Conservation (phyloP, 108 stramenopile species). For the Nitzschia palea region DNA sequence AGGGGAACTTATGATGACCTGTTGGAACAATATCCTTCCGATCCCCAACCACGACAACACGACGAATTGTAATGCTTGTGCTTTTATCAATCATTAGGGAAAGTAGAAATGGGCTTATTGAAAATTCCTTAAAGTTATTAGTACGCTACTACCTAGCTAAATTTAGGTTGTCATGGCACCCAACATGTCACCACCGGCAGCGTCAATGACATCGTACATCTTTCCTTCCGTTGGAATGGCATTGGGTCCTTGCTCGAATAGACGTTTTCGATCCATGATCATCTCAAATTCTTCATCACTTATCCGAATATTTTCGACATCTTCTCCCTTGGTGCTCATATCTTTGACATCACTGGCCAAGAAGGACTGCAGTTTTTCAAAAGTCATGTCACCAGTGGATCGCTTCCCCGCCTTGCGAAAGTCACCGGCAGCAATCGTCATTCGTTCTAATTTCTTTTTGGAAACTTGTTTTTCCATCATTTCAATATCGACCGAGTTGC, state of each 20-base stretch:
- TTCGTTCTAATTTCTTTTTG: conserved; percentile 95
- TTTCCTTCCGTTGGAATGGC: conserved; percentile 84
- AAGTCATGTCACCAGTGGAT: conserved; percentile 73
- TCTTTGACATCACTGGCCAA: conserved; percentile 91
- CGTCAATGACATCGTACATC: conserved; percentile 90
- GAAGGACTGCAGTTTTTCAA: conserved; percentile 65
- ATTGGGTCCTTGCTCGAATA: conserved; percentile 70
- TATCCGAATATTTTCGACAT: conserved; percentile 76
- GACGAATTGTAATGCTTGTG: conserved; percentile 28
- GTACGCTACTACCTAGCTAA: not conserved
- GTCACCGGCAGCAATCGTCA: conserved; percentile 96
- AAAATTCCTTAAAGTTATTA: not conserved
- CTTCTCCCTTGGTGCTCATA: conserved; percentile 66
- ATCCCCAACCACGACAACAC: conserved; percentile 4
- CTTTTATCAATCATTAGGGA: not conserved
- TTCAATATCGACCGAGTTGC: conserved; percentile 94
- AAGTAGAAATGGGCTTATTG: not conserved
- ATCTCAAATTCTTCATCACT: conserved; percentile 85
- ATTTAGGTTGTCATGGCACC: conserved; percentile 52
- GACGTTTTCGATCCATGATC: conserved; percentile 82
- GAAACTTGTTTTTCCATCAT: conserved; percentile 98
- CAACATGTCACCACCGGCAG: conserved; percentile 65
- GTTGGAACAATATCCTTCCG: conserved; percentile 35
- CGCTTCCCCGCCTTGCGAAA: conserved; percentile 90
- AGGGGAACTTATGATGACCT: conserved; percentile 51